These are phyloP conservation scores for Debaryomyces fabryi DNA, from an alignment of 1,139 yeast species.

Conservation along the genomic window DNA sequence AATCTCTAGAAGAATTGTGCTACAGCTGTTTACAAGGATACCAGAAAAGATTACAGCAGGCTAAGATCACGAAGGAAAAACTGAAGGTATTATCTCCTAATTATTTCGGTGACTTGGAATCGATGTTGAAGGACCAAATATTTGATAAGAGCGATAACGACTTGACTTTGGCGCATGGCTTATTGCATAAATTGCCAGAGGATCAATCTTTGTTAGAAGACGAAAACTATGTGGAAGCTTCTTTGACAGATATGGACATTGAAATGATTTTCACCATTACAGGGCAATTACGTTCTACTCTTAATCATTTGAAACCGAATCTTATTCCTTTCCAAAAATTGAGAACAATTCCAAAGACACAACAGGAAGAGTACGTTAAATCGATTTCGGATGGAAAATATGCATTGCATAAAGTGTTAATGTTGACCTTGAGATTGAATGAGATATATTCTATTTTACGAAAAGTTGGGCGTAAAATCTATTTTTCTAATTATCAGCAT, in stretches of 20 bases:
- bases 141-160: constrained; percentile 17
- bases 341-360: constrained; percentile 19
- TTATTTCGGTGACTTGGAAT: constrained; percentile 10
- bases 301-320: constrained; percentile 27
- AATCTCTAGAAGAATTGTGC: constrained; percentile 38
- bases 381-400: constrained; percentile 31
- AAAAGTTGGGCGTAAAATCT: constrained; percentile 46
- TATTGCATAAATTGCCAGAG: constrained; percentile 21
- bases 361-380: constrained; percentile 15
- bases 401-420: constrained; percentile 52
- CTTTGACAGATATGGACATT: constrained; percentile 48
- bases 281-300: constrained; percentile 22
- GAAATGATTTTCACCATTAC: constrained; percentile 32
- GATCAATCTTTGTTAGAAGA: constrained; percentile 16
- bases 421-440: constrained; percentile 47
- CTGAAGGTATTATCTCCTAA: constrained; percentile 3
- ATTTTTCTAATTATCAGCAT: constrained; percentile 43
- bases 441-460: constrained; percentile 50
- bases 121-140: constrained; percentile 9
- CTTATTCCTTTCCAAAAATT: constrained; percentile 26
- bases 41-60: constrained; percentile 46
- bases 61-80: constrained; percentile 34
- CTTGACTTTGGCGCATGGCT: constrained; percentile 16
- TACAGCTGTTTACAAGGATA: constrained; percentile 50
- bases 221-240: constrained; percentile 30